Conservation (phyloP, 768 basidiomycete species). For the Collybia mongolica region DNA sequence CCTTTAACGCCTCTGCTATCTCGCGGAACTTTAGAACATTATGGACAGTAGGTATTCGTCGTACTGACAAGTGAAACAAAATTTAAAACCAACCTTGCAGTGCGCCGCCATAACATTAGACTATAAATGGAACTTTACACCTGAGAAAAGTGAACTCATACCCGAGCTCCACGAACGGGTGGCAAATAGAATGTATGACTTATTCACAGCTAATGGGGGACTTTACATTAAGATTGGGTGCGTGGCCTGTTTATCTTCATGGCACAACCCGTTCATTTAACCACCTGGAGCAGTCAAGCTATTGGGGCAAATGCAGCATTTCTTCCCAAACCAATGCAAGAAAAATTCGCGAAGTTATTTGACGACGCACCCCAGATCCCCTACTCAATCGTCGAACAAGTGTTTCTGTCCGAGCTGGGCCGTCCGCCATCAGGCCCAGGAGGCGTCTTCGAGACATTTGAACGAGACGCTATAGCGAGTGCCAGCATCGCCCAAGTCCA, state of each 20-base stretch:
- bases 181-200: constrained; percentile 69
- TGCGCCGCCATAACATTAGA: constrained; percentile 71
- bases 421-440: constrained; percentile 61
- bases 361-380: constrained; percentile 88
- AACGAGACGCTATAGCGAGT: constrained; percentile 74
- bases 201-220: constrained; percentile 82
- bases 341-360: constrained; percentile 80
- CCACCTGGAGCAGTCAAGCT: constrained; percentile 51
- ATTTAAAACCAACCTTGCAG: constrained; percentile 28
- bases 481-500: constrained; percentile 95
- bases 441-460: constrained; percentile 79
- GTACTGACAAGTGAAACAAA: background rate
- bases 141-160: constrained; percentile 68
- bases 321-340: constrained; percentile 80
- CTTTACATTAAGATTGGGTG: constrained; percentile 82
- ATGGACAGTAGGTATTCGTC: constrained; percentile 37
- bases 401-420: constrained; percentile 71
- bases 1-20: constrained; percentile 59
- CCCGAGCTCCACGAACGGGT: constrained; percentile 84
- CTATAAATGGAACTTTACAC: constrained; percentile 88
- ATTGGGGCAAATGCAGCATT: constrained; percentile 85
- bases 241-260: constrained; percentile 1
- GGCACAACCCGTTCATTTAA: constrained; percentile 3
- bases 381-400: constrained; percentile 62
- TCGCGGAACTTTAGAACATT: constrained; percentile 53